These are phyloP conservation scores for Saccharomyces hybrid DNA, from an alignment of 1,139 yeast genomes.

Conservation along the genomic window DNA sequence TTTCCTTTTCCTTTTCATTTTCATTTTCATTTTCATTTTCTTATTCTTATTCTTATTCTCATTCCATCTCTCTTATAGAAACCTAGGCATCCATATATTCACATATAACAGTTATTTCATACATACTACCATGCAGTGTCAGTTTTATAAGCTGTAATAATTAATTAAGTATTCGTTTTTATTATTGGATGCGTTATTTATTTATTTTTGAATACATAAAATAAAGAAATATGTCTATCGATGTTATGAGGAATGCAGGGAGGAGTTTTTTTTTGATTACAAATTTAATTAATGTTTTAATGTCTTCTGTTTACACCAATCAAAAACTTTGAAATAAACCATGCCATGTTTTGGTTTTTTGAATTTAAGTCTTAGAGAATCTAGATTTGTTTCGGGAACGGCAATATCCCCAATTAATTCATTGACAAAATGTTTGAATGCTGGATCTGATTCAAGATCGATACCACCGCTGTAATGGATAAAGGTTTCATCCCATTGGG, in stretches of 20 bases:
- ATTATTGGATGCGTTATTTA: neutral
- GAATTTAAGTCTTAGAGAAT: constrained; percentile 25
- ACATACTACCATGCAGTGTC: neutral
- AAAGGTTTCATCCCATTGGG: constrained; percentile 71
- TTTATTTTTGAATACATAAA: neutral
- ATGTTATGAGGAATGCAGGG: neutral
- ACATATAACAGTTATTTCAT: neutral
- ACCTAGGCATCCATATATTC: neutral
- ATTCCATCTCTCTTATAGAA: neutral
- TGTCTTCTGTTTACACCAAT: constrained; percentile 11
- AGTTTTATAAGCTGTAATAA: neutral
- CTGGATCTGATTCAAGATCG: constrained; percentile 10
- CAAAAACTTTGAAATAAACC: constrained; percentile 15
- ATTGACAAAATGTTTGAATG: constrained; percentile 1
- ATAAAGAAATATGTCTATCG: neutral
- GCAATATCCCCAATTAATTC: constrained; percentile 13
- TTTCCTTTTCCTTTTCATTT: no score
- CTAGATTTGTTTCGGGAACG: constrained; percentile 26
- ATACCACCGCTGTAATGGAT: constrained; percentile 79
- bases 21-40: neutral
- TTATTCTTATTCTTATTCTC: no score
- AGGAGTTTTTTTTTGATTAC: constrained; percentile 12
- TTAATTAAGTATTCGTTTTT: neutral
- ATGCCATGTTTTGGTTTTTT: constrained; percentile 19
- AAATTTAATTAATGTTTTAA: constrained; percentile 20